A percentile compares a stretch with the other conserved stretches of the same genome.
phyloP scores from a whole-genome alignment of 768 basidiomycete genomes.

The Flagelloscypha sp. region DNA sequence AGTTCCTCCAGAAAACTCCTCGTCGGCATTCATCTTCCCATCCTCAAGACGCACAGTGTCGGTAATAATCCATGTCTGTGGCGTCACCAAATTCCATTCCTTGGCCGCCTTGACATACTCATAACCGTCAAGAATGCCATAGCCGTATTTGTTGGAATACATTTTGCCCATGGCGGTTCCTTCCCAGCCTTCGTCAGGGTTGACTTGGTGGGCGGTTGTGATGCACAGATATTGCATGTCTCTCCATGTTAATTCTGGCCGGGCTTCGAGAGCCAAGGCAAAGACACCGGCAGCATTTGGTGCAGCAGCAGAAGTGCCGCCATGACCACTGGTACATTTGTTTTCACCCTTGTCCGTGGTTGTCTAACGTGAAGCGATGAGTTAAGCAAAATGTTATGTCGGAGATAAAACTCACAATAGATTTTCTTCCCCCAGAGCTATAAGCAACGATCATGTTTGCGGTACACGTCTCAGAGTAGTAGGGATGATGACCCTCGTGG shows the following conservation, averaged over 20 bases:
- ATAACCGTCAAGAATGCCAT: slow-evolving; percentile 56
- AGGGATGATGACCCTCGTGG: slow-evolving; percentile 87
- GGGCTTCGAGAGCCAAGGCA: slow-evolving; percentile 78
- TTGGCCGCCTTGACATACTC: slow-evolving; percentile 52
- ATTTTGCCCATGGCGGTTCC: slow-evolving; percentile 36
- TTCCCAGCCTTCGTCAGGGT: slow-evolving; percentile 73
- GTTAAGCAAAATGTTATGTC: slow-evolving; percentile 4
- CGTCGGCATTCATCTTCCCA: slow-evolving; percentile 29
- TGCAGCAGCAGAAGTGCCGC: slow-evolving; percentile 96
- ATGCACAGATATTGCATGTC: slow-evolving; percentile 79
- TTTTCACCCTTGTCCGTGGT: slow-evolving; percentile 91
- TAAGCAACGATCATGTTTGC: slow-evolving; percentile 97
- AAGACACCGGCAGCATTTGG: slow-evolving; percentile 94
- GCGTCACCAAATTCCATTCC: slow-evolving; percentile 58
- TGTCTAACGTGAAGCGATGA: slow-evolving; percentile 43
- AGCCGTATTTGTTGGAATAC: slow-evolving; percentile 75
- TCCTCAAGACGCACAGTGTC: slow-evolving; percentile 40
- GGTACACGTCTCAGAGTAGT: slow-evolving; percentile 93
- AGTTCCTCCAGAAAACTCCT: slow-evolving; percentile 34
- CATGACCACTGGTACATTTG: slow-evolving; percentile 74
- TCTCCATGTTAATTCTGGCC: slow-evolving; percentile 94
- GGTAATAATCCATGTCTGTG: slow-evolving; percentile 61
- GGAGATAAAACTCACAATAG: slow-evolving; percentile 62
- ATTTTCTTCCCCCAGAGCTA: slow-evolving; percentile 88
- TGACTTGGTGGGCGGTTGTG: slow-evolving; percentile 48